These are phyloP conservation scores for Capsicum chinense DNA, from an alignment of 257 asterid species.

Conservation along the genomic window DNA sequence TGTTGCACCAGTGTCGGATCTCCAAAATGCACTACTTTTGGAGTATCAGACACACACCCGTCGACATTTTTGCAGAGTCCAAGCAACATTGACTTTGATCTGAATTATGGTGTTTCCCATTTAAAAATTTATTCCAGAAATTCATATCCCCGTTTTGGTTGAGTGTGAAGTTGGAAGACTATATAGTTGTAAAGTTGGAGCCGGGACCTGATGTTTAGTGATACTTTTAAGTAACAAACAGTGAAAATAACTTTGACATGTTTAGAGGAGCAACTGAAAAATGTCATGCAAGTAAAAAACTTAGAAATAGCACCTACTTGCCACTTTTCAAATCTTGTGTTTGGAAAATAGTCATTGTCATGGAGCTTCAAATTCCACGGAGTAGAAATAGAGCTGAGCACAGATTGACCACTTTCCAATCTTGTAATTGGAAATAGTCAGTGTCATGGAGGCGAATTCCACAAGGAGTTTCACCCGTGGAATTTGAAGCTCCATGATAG, in stretches of 20 bases:
- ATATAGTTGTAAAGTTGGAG: background rate
- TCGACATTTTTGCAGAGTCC: too few species aligned
- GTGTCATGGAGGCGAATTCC: background rate
- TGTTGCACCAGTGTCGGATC: too few species aligned
- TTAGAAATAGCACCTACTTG: background rate
- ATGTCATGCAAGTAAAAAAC: background rate
- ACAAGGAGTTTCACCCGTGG: background rate
- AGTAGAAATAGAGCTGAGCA: background rate
- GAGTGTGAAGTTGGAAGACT: background rate
- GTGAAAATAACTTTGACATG: background rate
- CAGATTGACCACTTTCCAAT: background rate
- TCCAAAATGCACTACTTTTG: too few species aligned
- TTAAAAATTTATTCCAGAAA: background rate
- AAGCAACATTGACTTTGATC: background rate
- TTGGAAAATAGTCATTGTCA: background rate
- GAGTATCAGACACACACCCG: too few species aligned
- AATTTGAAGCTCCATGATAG: constrained; percentile 12
- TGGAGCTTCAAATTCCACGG: background rate
- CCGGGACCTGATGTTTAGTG: background rate
- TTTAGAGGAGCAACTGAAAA: background rate
- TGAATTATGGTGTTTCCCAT: background rate
- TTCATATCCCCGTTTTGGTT: background rate
- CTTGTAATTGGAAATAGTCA: background rate
- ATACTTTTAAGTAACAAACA: background rate
- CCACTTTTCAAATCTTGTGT: background rate